Percentiles rank a stretch among this genome's conserved stretches.
phyloP scores from a whole-genome alignment of 768 basidiomycete species.

The Rhodotorula babjevae region DNA sequence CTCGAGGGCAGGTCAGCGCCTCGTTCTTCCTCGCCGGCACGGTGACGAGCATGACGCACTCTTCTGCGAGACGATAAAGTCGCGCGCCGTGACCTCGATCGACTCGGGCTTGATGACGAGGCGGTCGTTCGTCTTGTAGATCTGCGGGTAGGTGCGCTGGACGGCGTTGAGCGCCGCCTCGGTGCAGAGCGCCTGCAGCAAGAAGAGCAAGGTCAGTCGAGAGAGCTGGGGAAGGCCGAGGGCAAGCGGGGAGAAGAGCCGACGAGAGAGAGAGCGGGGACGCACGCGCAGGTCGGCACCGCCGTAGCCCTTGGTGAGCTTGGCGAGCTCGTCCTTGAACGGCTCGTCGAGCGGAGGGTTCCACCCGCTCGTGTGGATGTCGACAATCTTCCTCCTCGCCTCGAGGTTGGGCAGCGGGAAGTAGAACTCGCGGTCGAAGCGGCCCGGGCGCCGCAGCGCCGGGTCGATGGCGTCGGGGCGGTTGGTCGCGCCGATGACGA shows the following conservation, averaged over 20 bases:
- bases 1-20: no score
- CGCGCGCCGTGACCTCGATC: constrained; percentile 74
- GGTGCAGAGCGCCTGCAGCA: constrained; percentile 75
- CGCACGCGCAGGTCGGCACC: constrained; percentile 91
- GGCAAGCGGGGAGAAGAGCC: no score
- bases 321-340: constrained; percentile 65
- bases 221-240: no score
- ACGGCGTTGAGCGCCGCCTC: constrained; percentile 95
- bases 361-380: constrained; percentile 88
- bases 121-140: constrained; percentile 85
- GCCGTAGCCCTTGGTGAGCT: constrained; percentile 92
- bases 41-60: constrained; percentile 56
- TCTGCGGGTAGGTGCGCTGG: constrained; percentile 91
- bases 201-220: background rate
- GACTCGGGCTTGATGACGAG: constrained; percentile 76
- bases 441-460: constrained; percentile 82
- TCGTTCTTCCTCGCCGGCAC: no score
- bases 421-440: constrained; percentile 97
- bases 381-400: constrained; percentile 80
- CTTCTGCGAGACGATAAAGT: constrained; percentile 96
- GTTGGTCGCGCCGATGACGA: constrained; percentile 97
- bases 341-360: constrained; percentile 65
- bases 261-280: constrained; percentile 13
- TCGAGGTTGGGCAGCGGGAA: constrained; percentile 81
- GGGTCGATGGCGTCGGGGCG: constrained; percentile 97